Evolutionary conservation across 2,329 filamentous ascomycete species (phyloP), one percentile per base, ranked within the genome.

Genomic region (Fusarium redolens): DNA sequence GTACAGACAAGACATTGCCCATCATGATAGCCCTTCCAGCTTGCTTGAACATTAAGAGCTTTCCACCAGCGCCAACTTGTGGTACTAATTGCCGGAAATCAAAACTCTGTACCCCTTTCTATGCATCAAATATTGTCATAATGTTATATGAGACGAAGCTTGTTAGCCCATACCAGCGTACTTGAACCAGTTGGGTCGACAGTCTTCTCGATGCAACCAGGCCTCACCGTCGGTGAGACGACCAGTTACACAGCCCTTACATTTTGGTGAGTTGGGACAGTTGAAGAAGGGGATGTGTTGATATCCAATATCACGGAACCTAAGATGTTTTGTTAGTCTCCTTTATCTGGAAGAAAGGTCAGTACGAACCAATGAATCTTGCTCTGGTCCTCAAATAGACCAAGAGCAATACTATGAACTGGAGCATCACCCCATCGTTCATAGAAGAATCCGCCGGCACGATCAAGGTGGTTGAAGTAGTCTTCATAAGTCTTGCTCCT

Each of bases 231-330:
- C 95, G 31, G 94, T 98, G 78, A 98, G 93, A 66, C 92, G 90
- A 55, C 96, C 96, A 1, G 93, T 90, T n/a, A 91, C 88, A 81
- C 96, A 98, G 74, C 93, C 94, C 74, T 89, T 92, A 81, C 96
- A 98, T 83, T 98, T 98, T 55, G 94, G 93, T 59, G 93, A 97
- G 84, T 97, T 98, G 71, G 96, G 96, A 81, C 96, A 99, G 85
- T 99, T 99, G 88, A 97, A 97, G 85, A 97, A 99, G 50, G 96
- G 96, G 60, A 98, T 95, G 78, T 99, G 96, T 79, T 98, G 95
- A 84, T 99, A 99, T 65, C 96, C 96, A 75, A 99, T 98, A 81
- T 99, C 96, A 60, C 96, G 95, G 92, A 99, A 99, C 95, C 95
- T 97, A 72, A 11, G 31, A 17, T 33, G 35, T 20, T 61, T 55